Percentiles rank a stretch among this genome's conserved stretches.
Conservation (phyloP, 1,284 basidiomycete genomes). For the Ustanciosporium gigantosporum region DNA sequence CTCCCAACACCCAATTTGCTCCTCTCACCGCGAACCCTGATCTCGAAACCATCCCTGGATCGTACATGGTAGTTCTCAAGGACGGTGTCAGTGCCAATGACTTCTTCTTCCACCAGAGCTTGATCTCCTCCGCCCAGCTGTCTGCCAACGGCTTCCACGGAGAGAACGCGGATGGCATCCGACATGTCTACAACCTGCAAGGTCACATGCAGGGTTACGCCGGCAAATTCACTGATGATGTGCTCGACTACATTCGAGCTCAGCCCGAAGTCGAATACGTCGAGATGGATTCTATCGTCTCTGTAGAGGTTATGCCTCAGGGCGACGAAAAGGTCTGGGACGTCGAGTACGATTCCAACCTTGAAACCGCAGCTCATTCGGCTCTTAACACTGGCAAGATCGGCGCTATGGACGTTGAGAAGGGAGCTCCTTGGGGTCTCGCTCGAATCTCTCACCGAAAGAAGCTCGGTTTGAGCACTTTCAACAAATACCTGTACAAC, state of each 20-base stretch:
- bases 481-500: slow-evolving; percentile 83
- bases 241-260: slow-evolving; percentile 77
- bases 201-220: slow-evolving; percentile 74
- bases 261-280: slow-evolving; percentile 91
- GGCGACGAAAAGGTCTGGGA: slow-evolving; percentile 49
- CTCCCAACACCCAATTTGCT: slow-evolving; percentile 34
- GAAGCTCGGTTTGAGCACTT: slow-evolving; percentile 78
- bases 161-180: slow-evolving; percentile 39
- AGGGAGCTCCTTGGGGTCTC: slow-evolving; percentile 89
- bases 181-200: slow-evolving; percentile 55
- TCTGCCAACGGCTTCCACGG: slow-evolving; percentile 44
- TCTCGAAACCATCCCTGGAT: slow-evolving; percentile 48
- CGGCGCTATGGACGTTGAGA: slow-evolving; percentile 66
- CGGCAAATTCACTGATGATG: slow-evolving; percentile 76
- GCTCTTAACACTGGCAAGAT: slow-evolving; percentile 48
- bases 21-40: slow-evolving; percentile 41
- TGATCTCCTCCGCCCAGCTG: slow-evolving; percentile 44
- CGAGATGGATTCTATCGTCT: slow-evolving; percentile 72
- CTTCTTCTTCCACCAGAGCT: slow-evolving; percentile 49
- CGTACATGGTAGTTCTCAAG: slow-evolving; percentile 60
- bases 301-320: slow-evolving; percentile 52
- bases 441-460: slow-evolving; percentile 90
- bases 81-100: slow-evolving; percentile 40
- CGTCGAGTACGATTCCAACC: slow-evolving; percentile 68
- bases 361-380: slow-evolving; percentile 65